Base-by-base conservation (phyloP, 345 rosid species). In the Lepidium sativum region DNA sequence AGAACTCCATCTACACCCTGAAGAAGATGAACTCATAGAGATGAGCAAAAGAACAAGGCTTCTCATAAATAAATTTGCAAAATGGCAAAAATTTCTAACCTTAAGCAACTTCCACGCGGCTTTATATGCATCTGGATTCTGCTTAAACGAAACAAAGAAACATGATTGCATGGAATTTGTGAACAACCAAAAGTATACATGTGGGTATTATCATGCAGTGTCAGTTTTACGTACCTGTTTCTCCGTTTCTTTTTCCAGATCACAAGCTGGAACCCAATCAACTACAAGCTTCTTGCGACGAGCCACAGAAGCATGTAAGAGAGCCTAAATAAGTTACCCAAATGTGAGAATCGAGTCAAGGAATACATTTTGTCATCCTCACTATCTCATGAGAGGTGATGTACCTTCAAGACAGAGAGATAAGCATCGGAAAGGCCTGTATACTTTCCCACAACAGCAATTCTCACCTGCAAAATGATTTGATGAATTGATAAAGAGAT, bases 381-480 rank as follows among this genome's bases (percentile, higher is more conserved):
- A 62, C 23, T 25, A 35, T 18, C 6, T 12, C 12, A 27, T 35
- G 52, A 17, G 27, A 17, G 20, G 38, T 38, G 14, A 44, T 37
- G 27, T 44, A 86, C 98, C 96, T 90, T 84, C 57, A 78, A 44
- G 44, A 94, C 80, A 45, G 99, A 94, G 49, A 94, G 96, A 78
- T 94, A 94, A 15, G 97, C 75, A 83, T 94, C 99, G 0, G 97
- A 77, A 63, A 84, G 91, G 9, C 84, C 89, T 3, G 96, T 90
- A 56, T 94, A 94, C 65, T 94, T 94, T 27, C 99, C 99, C 44
- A 94, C 97, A 79, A 94, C 61, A 40, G 97, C 99, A 41, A 94
- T 86, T 77, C 65, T 88, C 69, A 90, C 98, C 96, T 86, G 78
- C 29, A 77, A 51, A 74, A 38, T 71, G 41, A 41, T 10, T 40